Base-by-base conservation (phyloP, 2,329 filamentous ascomycete genomes). In the Colletotrichum sp. region DNA sequence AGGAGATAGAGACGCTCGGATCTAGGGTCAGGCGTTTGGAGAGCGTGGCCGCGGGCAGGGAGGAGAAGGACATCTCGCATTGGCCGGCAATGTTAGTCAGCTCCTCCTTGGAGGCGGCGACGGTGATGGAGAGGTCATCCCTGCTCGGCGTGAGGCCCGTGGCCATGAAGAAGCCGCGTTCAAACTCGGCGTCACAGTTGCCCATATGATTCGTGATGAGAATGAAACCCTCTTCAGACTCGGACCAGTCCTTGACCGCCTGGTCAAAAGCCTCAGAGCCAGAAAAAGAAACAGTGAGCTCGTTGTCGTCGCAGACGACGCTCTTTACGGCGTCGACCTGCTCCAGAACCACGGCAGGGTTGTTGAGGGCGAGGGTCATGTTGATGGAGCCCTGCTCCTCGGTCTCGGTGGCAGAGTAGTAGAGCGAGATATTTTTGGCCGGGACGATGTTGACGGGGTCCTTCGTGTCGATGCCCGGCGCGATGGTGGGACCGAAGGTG, bases 151-250 rank as follows among this genome's bases (percentile, higher is more conserved):
- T 73, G 6, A 87, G 75, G 34, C 77, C 76, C 39, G 77, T 79
- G 28, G 83, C 82, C 8, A 84, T 69, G 78, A 86, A 86, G 77
- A 86, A 84, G 22, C 85, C 83, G 39, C 85, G 83, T 79, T 87
- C 84, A 26, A 83, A 79, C 70, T 84, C 81, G n/a, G 78, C 77
- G 72, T 87, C 84, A 74, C 86, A 87, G 73, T 85, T 81, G 34
- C 85, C 85, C 24, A 84, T 71, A 78, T 87, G 83, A 79, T 86
- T 87, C 16, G 86, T 88, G 75, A 88, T 82, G 66, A 88, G 77
- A 55, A 86, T 80, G 48, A 88, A 78, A n/a, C 75, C 74, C 55
- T 76, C 68, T 2, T 77, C 72, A 16, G 72, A 71, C 18, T 63
- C 55, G 32, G 68, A 57, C 79, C 79, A 80, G 60, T 76, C 59